Conservation (phyloP, 768 basidiomycete genomes). For the Lactarius indigo region DNA sequence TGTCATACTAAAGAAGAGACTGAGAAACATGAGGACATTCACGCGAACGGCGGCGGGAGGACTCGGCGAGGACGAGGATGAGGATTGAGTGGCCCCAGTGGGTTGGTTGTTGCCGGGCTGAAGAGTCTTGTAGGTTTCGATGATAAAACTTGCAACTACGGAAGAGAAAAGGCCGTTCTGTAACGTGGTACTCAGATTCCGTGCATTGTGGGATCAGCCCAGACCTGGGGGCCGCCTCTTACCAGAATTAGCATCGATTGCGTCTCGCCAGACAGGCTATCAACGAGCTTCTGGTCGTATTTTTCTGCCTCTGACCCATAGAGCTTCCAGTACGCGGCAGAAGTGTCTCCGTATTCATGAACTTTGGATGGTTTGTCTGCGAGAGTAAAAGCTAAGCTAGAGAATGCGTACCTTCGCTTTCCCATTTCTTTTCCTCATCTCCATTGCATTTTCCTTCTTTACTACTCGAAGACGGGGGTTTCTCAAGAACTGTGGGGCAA, state of each 20-base stretch:
- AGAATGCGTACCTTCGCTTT: too few relatives aligned
- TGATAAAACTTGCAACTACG: conserved; percentile 18
- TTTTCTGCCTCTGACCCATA: conserved; percentile 19
- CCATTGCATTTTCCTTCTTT: too few relatives aligned
- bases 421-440: too few relatives aligned
- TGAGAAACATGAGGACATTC: conserved; percentile 19
- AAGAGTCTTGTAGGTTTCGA: conserved; percentile 20
- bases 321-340: conserved; percentile 11
- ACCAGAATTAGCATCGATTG: conserved; percentile 22
- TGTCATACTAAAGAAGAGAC: conserved; percentile 13
- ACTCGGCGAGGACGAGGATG: too few relatives aligned
- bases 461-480: too few relatives aligned
- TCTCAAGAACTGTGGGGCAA: too few relatives aligned
- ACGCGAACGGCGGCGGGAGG: conserved; percentile 1
- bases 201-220: too few relatives aligned
- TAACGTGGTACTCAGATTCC: neutral
- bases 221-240: neutral
- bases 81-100: neutral
- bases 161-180: conserved; percentile 16
- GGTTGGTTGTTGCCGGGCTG: conserved; percentile 5
- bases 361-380: neutral
- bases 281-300: conserved; percentile 11
- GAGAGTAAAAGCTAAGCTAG: too few relatives aligned
- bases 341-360: neutral
- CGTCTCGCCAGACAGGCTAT: conserved; percentile 21